Evolutionary conservation across 179 eudicot genomes (phyloP).

Genomic region (Spinacia oleracea): DNA sequence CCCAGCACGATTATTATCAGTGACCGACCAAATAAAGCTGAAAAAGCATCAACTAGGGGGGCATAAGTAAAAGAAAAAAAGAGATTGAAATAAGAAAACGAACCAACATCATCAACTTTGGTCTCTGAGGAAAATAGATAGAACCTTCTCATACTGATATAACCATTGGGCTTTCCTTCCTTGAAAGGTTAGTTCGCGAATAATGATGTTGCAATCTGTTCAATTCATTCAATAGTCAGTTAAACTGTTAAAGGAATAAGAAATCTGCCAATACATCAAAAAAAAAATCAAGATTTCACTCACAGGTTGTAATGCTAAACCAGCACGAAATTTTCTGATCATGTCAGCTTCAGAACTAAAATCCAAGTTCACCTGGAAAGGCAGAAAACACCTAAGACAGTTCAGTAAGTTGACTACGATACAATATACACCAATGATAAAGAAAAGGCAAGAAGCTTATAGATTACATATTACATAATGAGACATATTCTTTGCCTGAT

Average conservation of each 20-base stretch:
- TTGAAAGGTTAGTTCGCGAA: no score
- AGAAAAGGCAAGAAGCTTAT: no score
- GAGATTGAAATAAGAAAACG: constrained; percentile 17
- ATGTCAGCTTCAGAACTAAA: constrained; percentile 93
- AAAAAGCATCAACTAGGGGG: constrained; percentile 24
- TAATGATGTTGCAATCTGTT: no score
- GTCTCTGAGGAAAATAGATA: constrained; percentile 5
- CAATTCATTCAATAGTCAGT: no score
- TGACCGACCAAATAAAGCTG: constrained; percentile 97
- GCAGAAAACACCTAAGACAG: constrained; percentile 8
- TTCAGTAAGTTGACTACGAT: constrained; percentile 1
- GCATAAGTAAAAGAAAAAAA: constrained; percentile 15
- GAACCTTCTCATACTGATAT: no score
- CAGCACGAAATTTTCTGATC: constrained; percentile 93
- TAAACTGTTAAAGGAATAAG: no score
- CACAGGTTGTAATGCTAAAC: constrained; percentile 98
- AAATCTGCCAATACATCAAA: constrained; percentile 1
- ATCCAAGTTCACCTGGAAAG: constrained; percentile 82
- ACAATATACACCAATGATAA: not conserved
- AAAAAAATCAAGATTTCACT: constrained; percentile 32
- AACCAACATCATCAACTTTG: not conserved
- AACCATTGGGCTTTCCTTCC: no score
- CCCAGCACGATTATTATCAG: constrained; percentile 86
- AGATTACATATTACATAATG: no score
- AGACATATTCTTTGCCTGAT: no score